Evolutionary conservation across 768 basidiomycete genomes (phyloP).

Genomic region (Tricholoma furcatifolium): DNA sequence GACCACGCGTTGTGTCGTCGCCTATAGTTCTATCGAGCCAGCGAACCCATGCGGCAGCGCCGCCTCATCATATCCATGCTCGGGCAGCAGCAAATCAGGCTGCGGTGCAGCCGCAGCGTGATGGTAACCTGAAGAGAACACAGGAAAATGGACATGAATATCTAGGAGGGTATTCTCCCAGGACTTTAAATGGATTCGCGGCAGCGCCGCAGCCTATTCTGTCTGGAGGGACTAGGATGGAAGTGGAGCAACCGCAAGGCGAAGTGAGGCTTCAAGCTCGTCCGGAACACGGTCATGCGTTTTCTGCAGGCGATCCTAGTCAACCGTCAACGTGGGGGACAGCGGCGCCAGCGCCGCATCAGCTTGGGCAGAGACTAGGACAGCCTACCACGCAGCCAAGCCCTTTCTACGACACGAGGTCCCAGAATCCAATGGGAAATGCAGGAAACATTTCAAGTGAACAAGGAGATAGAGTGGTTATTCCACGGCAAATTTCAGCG

Average conservation of each 20-base stretch:
- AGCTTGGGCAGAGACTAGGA: not conserved
- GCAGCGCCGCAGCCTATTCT: not conserved
- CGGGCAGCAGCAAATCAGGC: slow-evolving; percentile 9
- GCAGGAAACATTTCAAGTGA: not conserved
- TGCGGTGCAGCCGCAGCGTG: slow-evolving; percentile 9
- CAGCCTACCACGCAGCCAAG: not conserved
- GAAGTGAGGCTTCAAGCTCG: not conserved
- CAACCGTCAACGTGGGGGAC: not conserved
- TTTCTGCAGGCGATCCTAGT: not conserved
- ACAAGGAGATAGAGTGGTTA: not conserved
- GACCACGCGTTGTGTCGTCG: slow-evolving; percentile 33
- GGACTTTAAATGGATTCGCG: not conserved
- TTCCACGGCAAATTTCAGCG: slow-evolving; percentile 7
- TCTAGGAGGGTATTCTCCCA: not conserved
- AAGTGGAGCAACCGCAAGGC: not conserved
- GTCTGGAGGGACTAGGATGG: not conserved
- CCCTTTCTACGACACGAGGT: not conserved
- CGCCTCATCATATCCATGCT: slow-evolving; percentile 10
- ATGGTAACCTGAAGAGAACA: not conserved
- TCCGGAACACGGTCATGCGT: not conserved
- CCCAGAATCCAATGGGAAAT: not conserved
- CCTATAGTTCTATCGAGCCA: slow-evolving; percentile 35
- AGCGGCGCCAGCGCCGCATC: not conserved
- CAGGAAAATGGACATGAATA: not conserved
- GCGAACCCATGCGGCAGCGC: slow-evolving; percentile 21